These are phyloP conservation scores for Drosera spatulata DNA, from an alignment of 179 eudicot species.

Conservation along the genomic window DNA sequence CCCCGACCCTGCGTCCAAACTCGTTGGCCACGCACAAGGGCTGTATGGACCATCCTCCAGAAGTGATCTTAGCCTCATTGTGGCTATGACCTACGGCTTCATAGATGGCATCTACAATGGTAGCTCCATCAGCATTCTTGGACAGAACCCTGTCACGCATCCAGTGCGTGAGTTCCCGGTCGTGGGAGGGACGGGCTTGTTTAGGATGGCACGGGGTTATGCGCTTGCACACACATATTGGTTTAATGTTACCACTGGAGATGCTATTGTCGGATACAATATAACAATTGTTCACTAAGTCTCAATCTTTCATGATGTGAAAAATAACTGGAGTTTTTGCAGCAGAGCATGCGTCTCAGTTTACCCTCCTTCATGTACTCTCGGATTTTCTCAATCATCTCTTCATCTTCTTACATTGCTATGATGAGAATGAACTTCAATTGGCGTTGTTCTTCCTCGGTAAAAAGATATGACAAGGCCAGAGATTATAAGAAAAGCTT, in stretches of 20 bases:
- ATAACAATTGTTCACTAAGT: too few relatives aligned
- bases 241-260: constrained; percentile 1
- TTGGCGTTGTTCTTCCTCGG: too few relatives aligned
- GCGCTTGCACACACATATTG: constrained; percentile 2
- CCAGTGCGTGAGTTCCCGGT: constrained; percentile 11
- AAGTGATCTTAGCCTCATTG: neutral
- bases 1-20: constrained; percentile 1
- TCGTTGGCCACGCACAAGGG: constrained; percentile 16
- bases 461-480: too few relatives aligned
- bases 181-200: constrained; percentile 10
- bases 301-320: too few relatives aligned
- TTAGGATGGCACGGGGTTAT: constrained; percentile 7
- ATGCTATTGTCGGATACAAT: constrained; percentile 5
- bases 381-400: too few relatives aligned
- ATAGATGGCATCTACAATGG: neutral
- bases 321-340: too few relatives aligned
- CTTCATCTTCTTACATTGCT: too few relatives aligned
- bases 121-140: constrained; percentile 7
- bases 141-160: constrained; percentile 3
- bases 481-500: too few relatives aligned
- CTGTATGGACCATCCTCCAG: constrained; percentile 6
- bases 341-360: too few relatives aligned
- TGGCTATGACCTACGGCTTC: constrained; percentile 10
- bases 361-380: too few relatives aligned
- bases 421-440: too few relatives aligned